A percentile compares a stretch with the other conserved stretches of the same genome.
Evolutionary conservation across 2,329 filamentous ascomycete genomes (phyloP).

Genomic region (Hypoxylon sp.): DNA sequence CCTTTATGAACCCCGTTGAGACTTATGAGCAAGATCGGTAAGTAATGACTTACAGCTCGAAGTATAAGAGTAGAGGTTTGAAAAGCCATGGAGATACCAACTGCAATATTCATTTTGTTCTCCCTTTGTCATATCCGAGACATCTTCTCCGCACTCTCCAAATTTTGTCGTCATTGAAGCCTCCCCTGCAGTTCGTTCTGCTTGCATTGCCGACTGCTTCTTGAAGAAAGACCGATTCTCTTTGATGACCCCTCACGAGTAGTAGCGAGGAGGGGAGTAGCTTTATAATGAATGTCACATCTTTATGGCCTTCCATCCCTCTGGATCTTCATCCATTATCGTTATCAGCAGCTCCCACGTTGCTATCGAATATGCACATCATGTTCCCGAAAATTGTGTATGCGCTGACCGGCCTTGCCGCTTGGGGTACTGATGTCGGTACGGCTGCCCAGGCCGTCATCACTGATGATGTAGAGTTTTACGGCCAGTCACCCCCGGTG

Average conservation of each 20-base stretch:
- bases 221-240: slow-evolving; percentile 33
- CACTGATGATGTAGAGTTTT: slow-evolving; percentile 51
- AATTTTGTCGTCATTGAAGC: slow-evolving; percentile 28
- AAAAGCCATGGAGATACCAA: neutral
- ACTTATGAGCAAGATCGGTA: neutral
- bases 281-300: slow-evolving; percentile 32
- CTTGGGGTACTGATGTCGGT: slow-evolving; percentile 18
- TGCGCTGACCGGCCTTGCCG: slow-evolving; percentile 24
- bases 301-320: slow-evolving; percentile 15
- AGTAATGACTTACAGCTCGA: neutral
- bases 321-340: slow-evolving; percentile 8
- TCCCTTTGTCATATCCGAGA: slow-evolving; percentile 1
- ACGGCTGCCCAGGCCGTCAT: slow-evolving; percentile 44
- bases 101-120: neutral
- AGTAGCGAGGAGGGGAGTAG: too few species aligned
- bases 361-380: slow-evolving; percentile 22
- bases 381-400: slow-evolving; percentile 36
- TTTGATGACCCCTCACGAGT: slow-evolving; percentile 31
- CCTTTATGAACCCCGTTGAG: neutral
- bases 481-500: slow-evolving; percentile 54
- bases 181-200: neutral
- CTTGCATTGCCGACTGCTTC: slow-evolving; percentile 25
- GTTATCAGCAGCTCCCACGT: slow-evolving; percentile 2
- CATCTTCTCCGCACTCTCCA: slow-evolving; percentile 33
- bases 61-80: neutral